Base-by-base conservation (phyloP, 257 asterid species). In the Mentha longifolia region DNA sequence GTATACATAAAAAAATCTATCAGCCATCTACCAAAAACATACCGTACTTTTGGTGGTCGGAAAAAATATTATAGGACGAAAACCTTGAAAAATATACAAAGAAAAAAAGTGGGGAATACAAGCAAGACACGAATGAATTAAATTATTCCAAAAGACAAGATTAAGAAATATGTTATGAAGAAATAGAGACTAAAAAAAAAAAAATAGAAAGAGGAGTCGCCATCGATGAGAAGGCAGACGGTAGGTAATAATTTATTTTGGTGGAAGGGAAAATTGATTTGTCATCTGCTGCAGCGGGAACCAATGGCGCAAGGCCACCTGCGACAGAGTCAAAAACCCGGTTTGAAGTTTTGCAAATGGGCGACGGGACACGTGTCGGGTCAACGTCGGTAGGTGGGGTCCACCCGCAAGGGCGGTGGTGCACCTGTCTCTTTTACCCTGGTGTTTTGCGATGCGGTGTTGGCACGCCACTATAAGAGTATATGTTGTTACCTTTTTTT, bases 361-460 rank as follows among this genome's bases (percentile, higher is more conserved):
- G 16, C 39, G 65, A 14, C 0, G 12, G 31, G 67, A 43, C 78
- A 78, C 78, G 83, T 80, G 83, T 58, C 57, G 2, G 3, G 45
- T 61, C 75, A 17, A 52, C 66, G 47, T 55, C 63, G 10, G 8
- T 20, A 0, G 17, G 22, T 12, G 57, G 80, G 80, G 70, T 3
- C 80, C 73, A 75, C 66, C 6, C 4, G 7, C 3, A 3, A 10
- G 47, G 33, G 30, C 13, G 5, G 28, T 4, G 19, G 9, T 3
- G 14, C 60, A 69, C 67, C 15, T 65, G 77, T 65, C 65, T 7
- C 4, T 50, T 22, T 20, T 49, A 12, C 39, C 39, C 39, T 41
- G 51, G 51, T 2, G 14, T 19, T 17, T 28, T 6, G 16, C 9
- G 17, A 13, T 57, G 22, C 33, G 63, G 20, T 28, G 42, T 51